Percentiles rank a stretch among this genome's conserved stretches.
Conservation (phyloP, 768 basidiomycete species). For the Heimioporus sp. region DNA sequence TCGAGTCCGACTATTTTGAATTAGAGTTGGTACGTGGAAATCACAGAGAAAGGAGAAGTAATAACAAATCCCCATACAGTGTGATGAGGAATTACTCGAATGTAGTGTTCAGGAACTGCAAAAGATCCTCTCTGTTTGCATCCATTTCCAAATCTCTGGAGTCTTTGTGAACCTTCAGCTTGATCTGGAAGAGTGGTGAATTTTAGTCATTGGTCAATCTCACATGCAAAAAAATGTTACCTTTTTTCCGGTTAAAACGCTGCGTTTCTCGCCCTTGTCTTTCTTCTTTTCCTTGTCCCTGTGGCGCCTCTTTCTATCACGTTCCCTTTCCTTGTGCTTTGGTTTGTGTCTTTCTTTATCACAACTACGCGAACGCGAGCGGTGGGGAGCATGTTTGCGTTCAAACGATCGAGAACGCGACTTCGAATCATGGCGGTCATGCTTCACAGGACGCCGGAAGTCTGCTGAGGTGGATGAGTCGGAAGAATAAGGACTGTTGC, state of each 20-base stretch:
- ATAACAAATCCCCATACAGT: background rate
- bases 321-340: slow-evolving; percentile 27
- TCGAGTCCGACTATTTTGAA: too few relatives aligned
- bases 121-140: slow-evolving; percentile 49
- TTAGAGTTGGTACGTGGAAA: too few relatives aligned
- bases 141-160: slow-evolving; percentile 56
- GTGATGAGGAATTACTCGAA: slow-evolving; percentile 22
- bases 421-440: slow-evolving; percentile 15
- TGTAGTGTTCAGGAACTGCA: slow-evolving; percentile 57
- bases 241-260: slow-evolving; percentile 63
- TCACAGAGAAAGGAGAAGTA: background rate
- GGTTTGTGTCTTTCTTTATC: slow-evolving; percentile 24
- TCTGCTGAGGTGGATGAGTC: slow-evolving; percentile 14
- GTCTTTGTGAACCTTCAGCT: slow-evolving; percentile 61
- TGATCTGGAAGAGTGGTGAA: slow-evolving; percentile 41
- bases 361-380: slow-evolving; percentile 28
- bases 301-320: slow-evolving; percentile 38
- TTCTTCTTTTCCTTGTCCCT: slow-evolving; percentile 34
- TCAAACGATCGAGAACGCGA: slow-evolving; percentile 22
- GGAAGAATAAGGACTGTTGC: slow-evolving; percentile 19
- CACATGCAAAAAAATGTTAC: slow-evolving; percentile 22
- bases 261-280: slow-evolving; percentile 48
- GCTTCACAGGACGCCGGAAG: slow-evolving; percentile 13
- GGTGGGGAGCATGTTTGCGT: slow-evolving; percentile 8
- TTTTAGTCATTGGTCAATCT: background rate